Percentiles rank a stretch among this genome's conserved stretches.
These are phyloP conservation scores for Rosa lucieae DNA, from an alignment of 306 rosid genomes.

Conservation along the genomic window DNA sequence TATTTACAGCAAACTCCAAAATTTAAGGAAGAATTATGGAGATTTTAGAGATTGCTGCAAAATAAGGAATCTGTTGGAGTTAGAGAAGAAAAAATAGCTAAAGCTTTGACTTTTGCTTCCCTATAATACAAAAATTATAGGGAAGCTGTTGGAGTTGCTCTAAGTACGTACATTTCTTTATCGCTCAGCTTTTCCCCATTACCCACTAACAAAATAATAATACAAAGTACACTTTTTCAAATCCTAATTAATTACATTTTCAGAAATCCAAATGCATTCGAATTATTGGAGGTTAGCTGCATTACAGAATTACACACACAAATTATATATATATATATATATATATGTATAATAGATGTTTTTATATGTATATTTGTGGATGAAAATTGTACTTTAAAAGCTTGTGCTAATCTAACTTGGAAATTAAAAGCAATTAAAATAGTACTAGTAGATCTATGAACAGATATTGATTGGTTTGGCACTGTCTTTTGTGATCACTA, in stretches of 20 bases:
- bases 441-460: not conserved
- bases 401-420: not conserved
- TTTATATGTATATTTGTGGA: not conserved
- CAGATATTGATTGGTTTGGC: not conserved
- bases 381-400: not conserved
- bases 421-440: not conserved
- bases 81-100: too few relatives aligned
- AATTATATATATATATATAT: not conserved
- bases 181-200: not conserved
- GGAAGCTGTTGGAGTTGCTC: too few relatives aligned
- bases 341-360: not conserved
- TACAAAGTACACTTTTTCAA: not conserved
- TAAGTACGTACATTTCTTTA: not conserved
- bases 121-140: too few relatives aligned
- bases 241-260: not conserved
- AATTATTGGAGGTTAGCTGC: not conserved
- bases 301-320: not conserved
- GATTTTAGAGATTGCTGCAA: too few relatives aligned
- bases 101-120: too few relatives aligned
- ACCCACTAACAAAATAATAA: conserved; percentile 17
- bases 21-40: too few relatives aligned
- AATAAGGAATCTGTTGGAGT: too few relatives aligned
- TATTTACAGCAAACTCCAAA: too few relatives aligned
- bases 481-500: not conserved
- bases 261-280: not conserved